A percentile compares a stretch with the other conserved stretches of the same genome.
These are phyloP conservation scores for Aspergillus udagawae DNA, from an alignment of 2,329 filamentous ascomycete genomes.

Conservation along the genomic window DNA sequence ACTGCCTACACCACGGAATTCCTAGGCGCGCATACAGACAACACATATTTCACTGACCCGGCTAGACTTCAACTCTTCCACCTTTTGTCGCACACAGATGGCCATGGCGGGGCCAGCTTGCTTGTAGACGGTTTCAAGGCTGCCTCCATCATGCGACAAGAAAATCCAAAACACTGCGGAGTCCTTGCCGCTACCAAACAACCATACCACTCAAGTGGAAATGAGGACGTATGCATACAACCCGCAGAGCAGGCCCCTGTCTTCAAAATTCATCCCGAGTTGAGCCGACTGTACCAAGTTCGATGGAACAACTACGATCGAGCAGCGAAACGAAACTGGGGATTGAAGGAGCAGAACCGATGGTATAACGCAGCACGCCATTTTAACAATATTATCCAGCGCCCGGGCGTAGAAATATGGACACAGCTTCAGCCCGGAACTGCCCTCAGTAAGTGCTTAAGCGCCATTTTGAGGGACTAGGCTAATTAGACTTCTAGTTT, in stretches of 20 bases:
- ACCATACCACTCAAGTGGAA: slow-evolving; percentile 81
- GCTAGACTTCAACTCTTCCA: slow-evolving; percentile 91
- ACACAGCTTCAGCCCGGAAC: slow-evolving; percentile 75
- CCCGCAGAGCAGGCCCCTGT: slow-evolving; percentile 69
- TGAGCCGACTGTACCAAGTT: slow-evolving; percentile 56
- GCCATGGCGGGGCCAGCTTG: slow-evolving; percentile 67
- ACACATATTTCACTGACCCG: slow-evolving; percentile 91
- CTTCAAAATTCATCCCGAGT: slow-evolving; percentile 55
- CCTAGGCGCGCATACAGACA: slow-evolving; percentile 86
- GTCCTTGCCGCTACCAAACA: slow-evolving; percentile 56
- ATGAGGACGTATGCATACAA: slow-evolving; percentile 74
- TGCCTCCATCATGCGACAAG: slow-evolving; percentile 55
- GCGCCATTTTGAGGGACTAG: not conserved
- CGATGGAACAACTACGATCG: slow-evolving; percentile 95
- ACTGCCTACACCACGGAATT: slow-evolving; percentile 86
- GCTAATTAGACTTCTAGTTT: slow-evolving; percentile 53
- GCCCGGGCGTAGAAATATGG: slow-evolving; percentile 67
- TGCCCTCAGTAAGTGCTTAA: slow-evolving; percentile 60
- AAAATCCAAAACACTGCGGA: slow-evolving; percentile 55
- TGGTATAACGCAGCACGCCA: slow-evolving; percentile 81
- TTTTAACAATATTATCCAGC: slow-evolving; percentile 67
- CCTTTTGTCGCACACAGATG: slow-evolving; percentile 69
- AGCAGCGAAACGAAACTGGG: slow-evolving; percentile 60
- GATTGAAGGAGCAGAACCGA: slow-evolving; percentile 44
- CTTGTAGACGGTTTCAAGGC: slow-evolving; percentile 84